Base-by-base conservation (phyloP, 2,329 filamentous ascomycete species). In the Beauveria australis region DNA sequence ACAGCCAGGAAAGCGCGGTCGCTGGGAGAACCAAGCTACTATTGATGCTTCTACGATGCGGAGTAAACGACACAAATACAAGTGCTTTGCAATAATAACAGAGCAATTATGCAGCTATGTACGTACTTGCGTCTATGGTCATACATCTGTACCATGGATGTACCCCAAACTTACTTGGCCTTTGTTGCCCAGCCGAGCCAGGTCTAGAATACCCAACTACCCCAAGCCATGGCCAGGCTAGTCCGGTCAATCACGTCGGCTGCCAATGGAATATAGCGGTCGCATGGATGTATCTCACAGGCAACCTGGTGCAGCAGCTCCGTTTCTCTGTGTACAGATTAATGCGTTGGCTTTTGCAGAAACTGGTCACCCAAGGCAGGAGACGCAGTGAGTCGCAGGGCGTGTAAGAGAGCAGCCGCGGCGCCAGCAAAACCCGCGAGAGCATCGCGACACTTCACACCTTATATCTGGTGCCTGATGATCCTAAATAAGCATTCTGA, bases 381-480 rank as follows among this genome's bases (percentile, higher is more conserved):
- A 12, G 30, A 16, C 33, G 33, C 33, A 2, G 8, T 26, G 12
- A 7, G 22, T 47, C 14, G 44, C 10, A 8, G 19, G 22, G 16
- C 47, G 26, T 49, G 47, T n/a, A 41, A 28, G 51, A 53, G 12
- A 30, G 7, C 5, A 22, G 43, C 43, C 6, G 28, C 28, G 40
- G 7, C 26, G n/a, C 22, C 22, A 22, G 48, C 40, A 54, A 60
- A 60, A 60, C 58, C 41, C 41, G 43, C 30, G 18, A 26, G 18
- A n/a, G 18, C 58, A 53, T 60, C 19, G 58, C 41, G 58, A 60
- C 40, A 60, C 49, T 60, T 60, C 0, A 47, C 47, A 43, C 19
- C 16, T 18, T 48, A 30, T 54, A 22, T 14, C 14, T 26, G 12
- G 55, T 51, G 28, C 55, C 55, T 58, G 55, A 58, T 58, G 22